Conservation (phyloP, 1,284 basidiomycete genomes). For the Ustilago hordei region DNA sequence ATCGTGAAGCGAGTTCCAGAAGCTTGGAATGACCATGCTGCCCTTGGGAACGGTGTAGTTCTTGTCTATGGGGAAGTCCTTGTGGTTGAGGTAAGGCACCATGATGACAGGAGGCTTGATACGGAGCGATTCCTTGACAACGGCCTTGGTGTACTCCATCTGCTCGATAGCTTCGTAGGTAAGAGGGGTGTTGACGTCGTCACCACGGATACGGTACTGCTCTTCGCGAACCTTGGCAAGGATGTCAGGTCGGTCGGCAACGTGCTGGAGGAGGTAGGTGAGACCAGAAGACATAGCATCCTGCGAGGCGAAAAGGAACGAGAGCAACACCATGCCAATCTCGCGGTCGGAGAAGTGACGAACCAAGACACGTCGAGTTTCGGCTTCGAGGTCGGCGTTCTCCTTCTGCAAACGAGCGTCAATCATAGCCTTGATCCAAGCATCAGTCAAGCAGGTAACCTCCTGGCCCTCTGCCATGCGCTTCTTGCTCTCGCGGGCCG, state of each 20-base stretch:
- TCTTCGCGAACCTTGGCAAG: constrained; percentile 90
- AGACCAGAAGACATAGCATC: constrained; percentile 89
- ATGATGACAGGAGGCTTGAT: constrained; percentile 80
- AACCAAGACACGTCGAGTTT: constrained; percentile 71
- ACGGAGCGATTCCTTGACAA: constrained; percentile 91
- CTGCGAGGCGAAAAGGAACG: constrained; percentile 97
- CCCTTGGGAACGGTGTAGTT: constrained; percentile 91
- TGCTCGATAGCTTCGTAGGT: constrained; percentile 90
- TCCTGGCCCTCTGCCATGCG: constrained; percentile 85
- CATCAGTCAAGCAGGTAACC: constrained; percentile 90
- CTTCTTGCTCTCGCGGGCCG: constrained; percentile 83
- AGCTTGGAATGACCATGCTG: constrained; percentile 96
- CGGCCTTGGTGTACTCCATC: constrained; percentile 91
- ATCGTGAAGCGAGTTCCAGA: constrained; percentile 91
- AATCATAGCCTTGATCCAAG: constrained; percentile 84
- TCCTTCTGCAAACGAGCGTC: constrained; percentile 72
- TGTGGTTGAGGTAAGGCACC: constrained; percentile 93
- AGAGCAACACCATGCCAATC: constrained; percentile 92
- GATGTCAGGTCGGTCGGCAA: constrained; percentile 90
- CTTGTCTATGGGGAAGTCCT: constrained; percentile 88
- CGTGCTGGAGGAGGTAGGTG: constrained; percentile 94
- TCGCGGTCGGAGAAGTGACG: constrained; percentile 92
- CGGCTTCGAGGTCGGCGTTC: constrained; percentile 73
- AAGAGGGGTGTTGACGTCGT: constrained; percentile 82
- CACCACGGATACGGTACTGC: constrained; percentile 84